Percentiles rank a stretch among this genome's conserved stretches.
Evolutionary conservation across 169 alveolate species (phyloP).

Genomic region (Cryptosporidium viatorum): DNA sequence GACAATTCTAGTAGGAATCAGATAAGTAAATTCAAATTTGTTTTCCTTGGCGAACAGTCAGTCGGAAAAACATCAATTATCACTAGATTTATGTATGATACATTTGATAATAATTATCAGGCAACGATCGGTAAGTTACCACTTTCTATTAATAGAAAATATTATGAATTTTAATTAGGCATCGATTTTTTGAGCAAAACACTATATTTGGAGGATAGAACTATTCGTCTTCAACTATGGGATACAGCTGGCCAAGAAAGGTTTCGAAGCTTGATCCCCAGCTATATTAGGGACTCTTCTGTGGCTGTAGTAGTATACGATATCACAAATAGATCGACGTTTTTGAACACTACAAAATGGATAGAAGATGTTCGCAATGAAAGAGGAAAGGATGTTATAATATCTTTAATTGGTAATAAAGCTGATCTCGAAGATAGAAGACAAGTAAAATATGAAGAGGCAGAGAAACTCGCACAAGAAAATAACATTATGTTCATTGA

Average conservation of each 20-base stretch:
- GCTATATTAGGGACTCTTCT: constrained; percentile 95
- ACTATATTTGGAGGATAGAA: constrained; percentile 93
- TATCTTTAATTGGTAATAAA: constrained; percentile 96
- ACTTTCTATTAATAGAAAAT: background rate
- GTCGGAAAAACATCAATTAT: constrained; percentile 98
- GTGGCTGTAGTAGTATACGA: constrained; percentile 97
- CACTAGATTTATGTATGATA: constrained; percentile 96
- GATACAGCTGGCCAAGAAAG: constrained; percentile 99
- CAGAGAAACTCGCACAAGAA: constrained; percentile 90
- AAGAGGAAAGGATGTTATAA: constrained; percentile 95
- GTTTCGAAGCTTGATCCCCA: constrained; percentile 95
- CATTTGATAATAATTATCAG: constrained; percentile 95
- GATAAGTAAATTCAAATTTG: constrained; percentile 91
- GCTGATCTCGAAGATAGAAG: constrained; percentile 95
- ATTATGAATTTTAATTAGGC: constrained; percentile 82
- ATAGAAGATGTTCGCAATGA: constrained; percentile 96
- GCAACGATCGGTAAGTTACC: constrained; percentile 80
- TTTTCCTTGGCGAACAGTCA: constrained; percentile 95
- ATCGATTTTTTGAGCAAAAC: constrained; percentile 97
- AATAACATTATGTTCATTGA: constrained; percentile 93
- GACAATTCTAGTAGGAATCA: constrained; percentile 60
- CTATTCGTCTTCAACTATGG: constrained; percentile 97
- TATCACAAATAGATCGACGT: constrained; percentile 90
- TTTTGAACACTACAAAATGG: constrained; percentile 93
- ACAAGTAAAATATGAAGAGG: constrained; percentile 89